Percentiles rank a stretch among this genome's conserved stretches.
Conservation (phyloP, 2,329 filamentous ascomycete species). For the Fulvia fulva region DNA sequence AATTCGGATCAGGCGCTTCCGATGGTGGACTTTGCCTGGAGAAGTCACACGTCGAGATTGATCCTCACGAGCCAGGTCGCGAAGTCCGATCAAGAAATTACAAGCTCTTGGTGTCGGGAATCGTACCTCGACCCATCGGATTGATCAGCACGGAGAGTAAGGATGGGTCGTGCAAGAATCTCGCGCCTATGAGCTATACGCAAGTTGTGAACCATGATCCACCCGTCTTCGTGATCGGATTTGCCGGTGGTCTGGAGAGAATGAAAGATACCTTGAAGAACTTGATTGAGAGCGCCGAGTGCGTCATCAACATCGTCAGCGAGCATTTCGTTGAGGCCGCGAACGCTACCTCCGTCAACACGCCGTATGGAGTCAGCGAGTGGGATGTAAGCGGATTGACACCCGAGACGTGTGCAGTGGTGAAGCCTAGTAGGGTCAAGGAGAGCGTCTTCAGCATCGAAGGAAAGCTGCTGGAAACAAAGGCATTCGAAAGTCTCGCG, state of each 20-base stretch:
- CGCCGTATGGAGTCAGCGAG: neutral
- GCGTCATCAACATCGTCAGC: neutral
- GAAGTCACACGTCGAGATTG: too few relatives aligned
- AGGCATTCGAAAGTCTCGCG: neutral
- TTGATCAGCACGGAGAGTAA: too few relatives aligned
- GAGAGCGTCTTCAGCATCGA: slow-evolving; percentile 2
- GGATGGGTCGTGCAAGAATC: too few relatives aligned
- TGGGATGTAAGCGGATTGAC: too few relatives aligned
- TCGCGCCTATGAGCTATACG: slow-evolving; percentile 4
- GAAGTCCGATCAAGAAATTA: too few relatives aligned
- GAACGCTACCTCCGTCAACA: neutral
- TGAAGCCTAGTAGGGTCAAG: slow-evolving; percentile 1
- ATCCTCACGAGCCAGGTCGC: too few relatives aligned
- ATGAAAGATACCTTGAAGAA: slow-evolving; percentile 1
- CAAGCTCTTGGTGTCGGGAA: too few relatives aligned
- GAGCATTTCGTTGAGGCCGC: slow-evolving; percentile 4
- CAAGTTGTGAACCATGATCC: slow-evolving; percentile 6
- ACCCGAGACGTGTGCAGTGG: too few relatives aligned
- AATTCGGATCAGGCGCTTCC: too few relatives aligned
- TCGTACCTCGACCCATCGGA: too few relatives aligned
- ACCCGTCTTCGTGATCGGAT: slow-evolving; percentile 1
- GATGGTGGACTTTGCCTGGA: too few relatives aligned
- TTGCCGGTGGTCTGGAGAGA: neutral
- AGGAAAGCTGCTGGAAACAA: neutral
- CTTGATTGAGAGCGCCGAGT: slow-evolving; percentile 2